phyloP scores from a whole-genome alignment of 2,329 filamentous ascomycete genomes.

The Penicillium sp. region DNA sequence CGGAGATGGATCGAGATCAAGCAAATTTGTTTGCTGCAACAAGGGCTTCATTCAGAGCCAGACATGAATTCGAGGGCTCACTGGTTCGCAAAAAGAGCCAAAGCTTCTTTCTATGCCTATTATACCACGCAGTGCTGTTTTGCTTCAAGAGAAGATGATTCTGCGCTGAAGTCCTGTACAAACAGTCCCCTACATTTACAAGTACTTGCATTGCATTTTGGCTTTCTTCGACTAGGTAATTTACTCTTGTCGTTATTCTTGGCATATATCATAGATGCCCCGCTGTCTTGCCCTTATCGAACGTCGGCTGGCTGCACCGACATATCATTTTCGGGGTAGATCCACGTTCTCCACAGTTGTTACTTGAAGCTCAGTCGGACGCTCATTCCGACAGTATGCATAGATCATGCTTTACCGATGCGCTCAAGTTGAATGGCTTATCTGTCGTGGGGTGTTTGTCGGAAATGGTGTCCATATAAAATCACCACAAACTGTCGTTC shows the following conservation, averaged over 20 bases:
- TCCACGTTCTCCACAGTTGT: constrained; percentile 4
- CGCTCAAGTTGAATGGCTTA: constrained; percentile 1
- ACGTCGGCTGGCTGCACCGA: constrained; percentile 17
- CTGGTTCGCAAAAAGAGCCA: neutral
- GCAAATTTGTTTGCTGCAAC: too few species aligned
- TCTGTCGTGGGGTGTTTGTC: neutral
- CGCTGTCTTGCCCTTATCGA: constrained; percentile 5
- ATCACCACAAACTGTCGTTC: neutral
- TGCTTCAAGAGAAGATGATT: too few species aligned
- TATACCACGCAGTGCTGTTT: too few species aligned
- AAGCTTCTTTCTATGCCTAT: too few species aligned
- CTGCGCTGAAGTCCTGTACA: too few species aligned
- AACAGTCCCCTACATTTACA: too few species aligned
- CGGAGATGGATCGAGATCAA: too few species aligned
- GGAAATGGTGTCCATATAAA: neutral
- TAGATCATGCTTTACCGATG: neutral
- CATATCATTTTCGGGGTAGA: constrained; percentile 1
- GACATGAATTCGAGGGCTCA: too few species aligned
- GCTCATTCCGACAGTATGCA: constrained; percentile 3
- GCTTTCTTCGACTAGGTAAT: too few species aligned
- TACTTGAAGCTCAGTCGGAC: constrained; percentile 5
- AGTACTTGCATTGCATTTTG: too few species aligned
- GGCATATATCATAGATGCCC: neutral
- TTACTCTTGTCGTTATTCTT: neutral
- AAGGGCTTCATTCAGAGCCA: too few species aligned